Evolutionary conservation across 2,329 filamentous ascomycete species (phyloP).

Genomic region (Hypoxylon sp.): DNA sequence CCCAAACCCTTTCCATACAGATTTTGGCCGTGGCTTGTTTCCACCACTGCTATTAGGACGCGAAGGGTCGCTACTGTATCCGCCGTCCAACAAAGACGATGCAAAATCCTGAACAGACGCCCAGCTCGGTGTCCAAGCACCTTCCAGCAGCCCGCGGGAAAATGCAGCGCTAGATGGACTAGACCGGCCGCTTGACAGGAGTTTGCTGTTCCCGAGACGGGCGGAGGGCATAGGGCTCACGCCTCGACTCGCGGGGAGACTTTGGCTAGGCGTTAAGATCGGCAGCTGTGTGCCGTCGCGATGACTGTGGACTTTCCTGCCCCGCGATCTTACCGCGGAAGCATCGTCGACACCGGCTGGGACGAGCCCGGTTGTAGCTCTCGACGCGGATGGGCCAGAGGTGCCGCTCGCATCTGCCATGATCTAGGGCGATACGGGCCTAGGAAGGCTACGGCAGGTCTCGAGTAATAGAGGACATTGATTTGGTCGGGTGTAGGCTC

Average conservation of each 20-base stretch:
- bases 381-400: constrained; percentile 43
- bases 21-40: constrained; percentile 42
- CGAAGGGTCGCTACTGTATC: constrained; percentile 47
- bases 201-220: constrained; percentile 46
- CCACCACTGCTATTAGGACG: constrained; percentile 44
- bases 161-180: constrained; percentile 45
- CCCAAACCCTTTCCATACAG: constrained; percentile 44
- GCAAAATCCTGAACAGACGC: constrained; percentile 63
- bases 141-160: constrained; percentile 56
- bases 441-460: constrained; percentile 34
- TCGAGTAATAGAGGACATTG: constrained; percentile 39
- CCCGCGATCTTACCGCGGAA: constrained; percentile 57
- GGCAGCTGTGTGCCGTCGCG: constrained; percentile 40
- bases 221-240: constrained; percentile 59
- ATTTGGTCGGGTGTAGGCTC: constrained; percentile 22
- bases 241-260: constrained; percentile 52
- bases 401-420: constrained; percentile 42
- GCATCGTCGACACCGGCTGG: constrained; percentile 53
- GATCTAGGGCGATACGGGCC: constrained; percentile 34
- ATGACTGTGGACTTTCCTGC: constrained; percentile 53
- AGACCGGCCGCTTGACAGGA: constrained; percentile 38
- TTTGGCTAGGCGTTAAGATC: constrained; percentile 49
- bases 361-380: constrained; percentile 57
- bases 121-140: constrained; percentile 63
- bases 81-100: constrained; percentile 52